These are phyloP conservation scores for Fusarium paranaense DNA, from an alignment of 2,329 filamentous ascomycete species.

Conservation along the genomic window DNA sequence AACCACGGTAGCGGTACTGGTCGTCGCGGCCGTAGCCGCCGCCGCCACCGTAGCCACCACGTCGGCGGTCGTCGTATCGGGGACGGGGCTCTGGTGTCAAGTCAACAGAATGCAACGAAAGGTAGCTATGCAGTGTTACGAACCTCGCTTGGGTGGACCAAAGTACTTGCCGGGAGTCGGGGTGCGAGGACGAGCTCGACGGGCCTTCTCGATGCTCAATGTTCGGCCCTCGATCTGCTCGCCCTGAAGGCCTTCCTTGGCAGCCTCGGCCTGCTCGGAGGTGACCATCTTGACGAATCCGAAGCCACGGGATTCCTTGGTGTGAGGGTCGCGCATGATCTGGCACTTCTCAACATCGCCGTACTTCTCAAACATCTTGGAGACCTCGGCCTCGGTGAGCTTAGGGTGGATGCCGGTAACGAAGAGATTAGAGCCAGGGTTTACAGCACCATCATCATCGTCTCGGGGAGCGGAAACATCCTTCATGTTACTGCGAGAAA, in stretches of 20 bases:
- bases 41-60: constrained; percentile 66
- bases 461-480: constrained; percentile 63
- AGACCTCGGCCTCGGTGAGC: constrained; percentile 89
- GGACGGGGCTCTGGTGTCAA: constrained; percentile 51
- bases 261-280: constrained; percentile 93
- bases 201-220: constrained; percentile 98
- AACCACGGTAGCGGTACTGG: constrained; percentile 67
- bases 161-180: constrained; percentile 99
- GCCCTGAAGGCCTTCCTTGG: constrained; percentile 94
- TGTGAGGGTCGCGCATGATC: constrained; percentile 99
- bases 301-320: constrained; percentile 97
- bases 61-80: constrained; percentile 71
- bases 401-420: constrained; percentile 98
- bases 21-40: constrained; percentile 65
- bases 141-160: constrained; percentile 96
- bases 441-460: constrained; percentile 84
- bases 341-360: constrained; percentile 99
- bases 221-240: constrained; percentile 96
- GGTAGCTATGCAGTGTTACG: constrained; percentile 50
- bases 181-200: constrained; percentile 92
- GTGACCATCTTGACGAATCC: constrained; percentile 99
- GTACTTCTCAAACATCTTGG: constrained; percentile 97
- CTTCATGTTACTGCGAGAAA: constrained; percentile 58
- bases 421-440: constrained; percentile 97
- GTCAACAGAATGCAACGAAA: constrained; percentile 17